A percentile compares a stretch with the other conserved stretches of the same genome.
Conservation (phyloP, 1,284 basidiomycete species). For the Singerocomus inundabilis region DNA sequence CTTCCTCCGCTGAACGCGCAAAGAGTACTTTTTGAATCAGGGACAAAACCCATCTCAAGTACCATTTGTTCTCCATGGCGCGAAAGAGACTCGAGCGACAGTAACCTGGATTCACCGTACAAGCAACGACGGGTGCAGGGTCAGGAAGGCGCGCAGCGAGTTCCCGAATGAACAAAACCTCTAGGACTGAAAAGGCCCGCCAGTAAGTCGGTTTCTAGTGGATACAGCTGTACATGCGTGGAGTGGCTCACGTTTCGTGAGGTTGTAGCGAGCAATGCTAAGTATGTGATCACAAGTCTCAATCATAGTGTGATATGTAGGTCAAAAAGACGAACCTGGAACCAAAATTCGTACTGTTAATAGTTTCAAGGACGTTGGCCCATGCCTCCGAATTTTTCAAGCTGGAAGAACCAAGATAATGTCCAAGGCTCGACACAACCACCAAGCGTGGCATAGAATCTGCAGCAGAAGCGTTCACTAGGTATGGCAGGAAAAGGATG, state of each 20-base stretch:
- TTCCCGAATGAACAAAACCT: slow-evolving; percentile 30
- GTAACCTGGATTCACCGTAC: slow-evolving; percentile 32
- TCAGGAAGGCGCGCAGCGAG: slow-evolving; percentile 25
- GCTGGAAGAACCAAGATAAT: slow-evolving; percentile 2
- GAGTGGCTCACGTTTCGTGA: slow-evolving; percentile 33
- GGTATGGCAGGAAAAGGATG: slow-evolving; percentile 21
- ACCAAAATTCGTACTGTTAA: slow-evolving; percentile 10
- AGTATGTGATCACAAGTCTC: too few species aligned
- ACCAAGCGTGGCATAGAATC: slow-evolving; percentile 19
- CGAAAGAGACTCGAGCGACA: slow-evolving; percentile 25
- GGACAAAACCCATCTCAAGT: neutral
- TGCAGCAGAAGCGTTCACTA: slow-evolving; percentile 13
- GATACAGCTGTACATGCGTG: neutral
- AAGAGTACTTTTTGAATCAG: neutral
- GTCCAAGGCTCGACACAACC: slow-evolving; percentile 22
- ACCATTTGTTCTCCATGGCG: slow-evolving; percentile 9
- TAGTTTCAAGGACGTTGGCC: slow-evolving; percentile 10
- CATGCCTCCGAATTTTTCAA: slow-evolving; percentile 10
- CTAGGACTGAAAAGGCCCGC: slow-evolving; percentile 15
- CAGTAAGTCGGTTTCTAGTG: neutral
- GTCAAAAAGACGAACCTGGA: slow-evolving; percentile 6
- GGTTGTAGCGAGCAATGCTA: slow-evolving; percentile 25
- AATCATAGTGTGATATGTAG: neutral
- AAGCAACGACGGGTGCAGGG: slow-evolving; percentile 26
- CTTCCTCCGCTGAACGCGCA: slow-evolving; percentile 18